Evolutionary conservation across 1,284 basidiomycete genomes (phyloP), one percentile per base, ranked within the genome.

Genomic region (Ustilago cynodontis): DNA sequence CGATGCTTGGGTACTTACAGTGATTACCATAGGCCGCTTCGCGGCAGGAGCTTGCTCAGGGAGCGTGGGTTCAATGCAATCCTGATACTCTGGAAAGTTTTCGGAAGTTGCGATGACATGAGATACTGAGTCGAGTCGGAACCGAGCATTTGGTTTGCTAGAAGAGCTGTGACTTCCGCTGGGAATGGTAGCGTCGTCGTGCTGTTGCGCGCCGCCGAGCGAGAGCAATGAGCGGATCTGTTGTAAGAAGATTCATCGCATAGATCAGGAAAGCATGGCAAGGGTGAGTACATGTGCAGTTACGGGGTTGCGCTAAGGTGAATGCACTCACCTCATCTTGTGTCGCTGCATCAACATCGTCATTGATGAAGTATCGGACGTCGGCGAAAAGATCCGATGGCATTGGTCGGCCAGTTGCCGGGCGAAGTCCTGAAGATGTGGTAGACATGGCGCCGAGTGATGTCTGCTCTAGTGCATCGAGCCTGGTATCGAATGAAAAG

Each of bases 71-170:
- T 79, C 77, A 33, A 45, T 56, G 49, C 77, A 79, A 13, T 62
- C 49, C 28, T 56, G 39, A 55, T 80, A 80, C 14, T 90, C 89
- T 49, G 90, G 89, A 78, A 91, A 91, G 54, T 88, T 86, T 51
- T 87, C 80, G 14, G 90, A 88, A 80, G 89, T 88, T 18, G 90
- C 89, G 65, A 88, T 82, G 60, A 88, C 80, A 64, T 88, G 87
- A 3, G 86, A 87, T 49, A 86, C 82, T 58, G 62, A 78, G 70
- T 62, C 79, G 65, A 81, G 58, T 9, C 45, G 53, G 31, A 78
- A 78, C 26, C 77, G 77, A 78, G 43, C 72, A 66, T 14, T 52
- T 18, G 6, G 26, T 22, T n/a, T 37, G 24, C 6, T 5, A 16
- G 20, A 31, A 24, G 14, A 54, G 39, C 18, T 43, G 47, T 18